Evolutionary conservation across 176 grass and related monocot species (phyloP).

Genomic region (Musa schizocarpa): DNA sequence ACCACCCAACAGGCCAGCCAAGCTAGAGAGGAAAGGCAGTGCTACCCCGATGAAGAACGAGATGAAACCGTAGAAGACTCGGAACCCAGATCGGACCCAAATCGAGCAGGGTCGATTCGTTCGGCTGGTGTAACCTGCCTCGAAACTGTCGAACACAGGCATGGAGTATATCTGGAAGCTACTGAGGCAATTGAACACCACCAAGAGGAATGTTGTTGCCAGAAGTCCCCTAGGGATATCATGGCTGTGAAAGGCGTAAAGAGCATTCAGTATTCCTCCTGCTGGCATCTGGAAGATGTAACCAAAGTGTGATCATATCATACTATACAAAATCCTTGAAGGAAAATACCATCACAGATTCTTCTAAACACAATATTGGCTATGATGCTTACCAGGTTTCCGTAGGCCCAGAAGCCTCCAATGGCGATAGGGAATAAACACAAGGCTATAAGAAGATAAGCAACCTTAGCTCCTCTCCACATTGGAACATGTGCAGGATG

Average conservation of each 20-base stretch:
- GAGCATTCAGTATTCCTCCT: constrained; percentile 72
- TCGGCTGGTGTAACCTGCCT: constrained; percentile 77
- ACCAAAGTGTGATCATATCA: neutral
- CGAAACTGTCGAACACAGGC: constrained; percentile 91
- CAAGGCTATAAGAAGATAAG: constrained; percentile 76
- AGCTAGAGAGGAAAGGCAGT: constrained; percentile 83
- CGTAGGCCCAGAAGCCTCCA: constrained; percentile 93
- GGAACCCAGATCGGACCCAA: constrained; percentile 79
- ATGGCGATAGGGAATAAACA: constrained; percentile 85
- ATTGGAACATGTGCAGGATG: constrained; percentile 94
- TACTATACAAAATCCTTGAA: neutral
- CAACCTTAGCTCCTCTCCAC: constrained; percentile 88
- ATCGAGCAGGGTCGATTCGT: constrained; percentile 83
- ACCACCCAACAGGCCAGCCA: constrained; percentile 73
- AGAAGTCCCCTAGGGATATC: constrained; percentile 63
- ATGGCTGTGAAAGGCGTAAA: constrained; percentile 78
- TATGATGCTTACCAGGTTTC: constrained; percentile 73
- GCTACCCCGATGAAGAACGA: constrained; percentile 88
- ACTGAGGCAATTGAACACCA: constrained; percentile 95
- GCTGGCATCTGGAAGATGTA: constrained; percentile 51
- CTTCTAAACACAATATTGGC: neutral
- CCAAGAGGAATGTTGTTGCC: constrained; percentile 65
- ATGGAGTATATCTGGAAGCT: constrained; percentile 99
- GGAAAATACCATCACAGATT: too few relatives aligned
- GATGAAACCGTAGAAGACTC: constrained; percentile 80